Conservation (phyloP, 2,329 filamentous ascomycete species). For the Pseudogymnoascus sp. region DNA sequence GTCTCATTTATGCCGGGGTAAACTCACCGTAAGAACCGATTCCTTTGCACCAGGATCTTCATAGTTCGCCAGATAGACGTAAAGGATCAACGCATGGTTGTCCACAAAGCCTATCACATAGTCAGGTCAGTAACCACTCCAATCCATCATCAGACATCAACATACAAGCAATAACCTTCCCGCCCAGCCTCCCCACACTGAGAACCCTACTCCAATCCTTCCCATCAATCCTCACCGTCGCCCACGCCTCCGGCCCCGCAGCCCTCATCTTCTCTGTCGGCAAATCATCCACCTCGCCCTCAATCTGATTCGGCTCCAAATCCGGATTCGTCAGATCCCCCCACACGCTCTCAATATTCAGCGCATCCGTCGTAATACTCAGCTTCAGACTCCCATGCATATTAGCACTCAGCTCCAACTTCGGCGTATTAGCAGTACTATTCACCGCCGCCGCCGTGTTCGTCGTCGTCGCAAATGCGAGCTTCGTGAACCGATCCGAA, state of each 20-base stretch:
- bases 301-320: conserved; percentile 68
- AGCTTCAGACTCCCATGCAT: conserved; percentile 85
- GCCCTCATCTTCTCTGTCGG: conserved; percentile 73
- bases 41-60: not conserved
- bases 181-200: conserved; percentile 81
- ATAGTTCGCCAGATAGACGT: conserved; percentile 66
- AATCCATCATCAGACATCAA: conserved; percentile 9
- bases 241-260: conserved; percentile 75
- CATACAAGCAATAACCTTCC: conserved; percentile 83
- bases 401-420: conserved; percentile 82
- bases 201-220: conserved; percentile 93
- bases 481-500: conserved; percentile 87
- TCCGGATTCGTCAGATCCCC: conserved; percentile 78
- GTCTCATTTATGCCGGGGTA: not conserved
- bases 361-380: conserved; percentile 71
- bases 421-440: conserved; percentile 39
- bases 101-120: conserved; percentile 55
- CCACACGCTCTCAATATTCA: conserved; percentile 83
- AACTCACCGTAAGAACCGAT: conserved; percentile 1
- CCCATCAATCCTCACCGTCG: conserved; percentile 82
- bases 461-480: conserved; percentile 48
- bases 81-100: conserved; percentile 71
- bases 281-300: conserved; percentile 54
- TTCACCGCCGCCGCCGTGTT: conserved; percentile 15
- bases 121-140: conserved; percentile 16